Conservation (phyloP, 352 stramenopile species). For the Pythium grandisporangium region DNA sequence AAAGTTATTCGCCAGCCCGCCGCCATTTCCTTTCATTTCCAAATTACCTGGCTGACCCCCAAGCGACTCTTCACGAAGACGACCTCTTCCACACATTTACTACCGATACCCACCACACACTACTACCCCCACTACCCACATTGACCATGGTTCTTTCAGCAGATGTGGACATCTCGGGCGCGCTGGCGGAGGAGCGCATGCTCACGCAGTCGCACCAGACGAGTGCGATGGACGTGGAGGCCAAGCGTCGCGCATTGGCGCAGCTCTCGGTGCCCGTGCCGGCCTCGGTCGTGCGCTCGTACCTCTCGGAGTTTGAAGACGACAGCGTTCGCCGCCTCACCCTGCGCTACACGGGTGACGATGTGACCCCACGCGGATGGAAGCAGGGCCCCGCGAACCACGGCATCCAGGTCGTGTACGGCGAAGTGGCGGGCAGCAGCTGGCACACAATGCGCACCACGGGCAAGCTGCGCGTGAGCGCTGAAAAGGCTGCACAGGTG, state of each 20-base stretch:
- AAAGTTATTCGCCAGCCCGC: neutral
- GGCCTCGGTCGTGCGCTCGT: slow-evolving; percentile 31
- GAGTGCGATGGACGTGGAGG: slow-evolving; percentile 21
- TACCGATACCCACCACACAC: too few species aligned
- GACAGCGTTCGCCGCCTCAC: slow-evolving; percentile 46
- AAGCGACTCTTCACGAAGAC: slow-evolving; percentile 1
- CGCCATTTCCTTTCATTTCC: neutral
- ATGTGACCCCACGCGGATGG: slow-evolving; percentile 61
- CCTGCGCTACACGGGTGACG: slow-evolving; percentile 39
- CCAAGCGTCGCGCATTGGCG: slow-evolving; percentile 21
- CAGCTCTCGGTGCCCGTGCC: slow-evolving; percentile 40
- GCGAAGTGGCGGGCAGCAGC: slow-evolving; percentile 40
- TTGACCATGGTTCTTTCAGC: slow-evolving; percentile 43
- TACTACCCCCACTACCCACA: neutral
- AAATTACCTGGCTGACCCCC: neutral
- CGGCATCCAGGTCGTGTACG: slow-evolving; percentile 68
- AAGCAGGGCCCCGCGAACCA: slow-evolving; percentile 50
- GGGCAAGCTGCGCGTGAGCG: slow-evolving; percentile 41
- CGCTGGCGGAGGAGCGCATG: slow-evolving; percentile 20
- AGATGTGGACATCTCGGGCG: slow-evolving; percentile 37
- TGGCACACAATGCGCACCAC: slow-evolving; percentile 75
- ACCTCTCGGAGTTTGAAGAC: slow-evolving; percentile 41
- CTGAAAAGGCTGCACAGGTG: slow-evolving; percentile 34
- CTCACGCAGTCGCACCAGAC: slow-evolving; percentile 15
- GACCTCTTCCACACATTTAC: too few species aligned